Percentiles rank a stretch among this genome's conserved stretches.
phyloP scores from a whole-genome alignment of 2,329 filamentous ascomycete genomes.

The Cercospora sp. region DNA sequence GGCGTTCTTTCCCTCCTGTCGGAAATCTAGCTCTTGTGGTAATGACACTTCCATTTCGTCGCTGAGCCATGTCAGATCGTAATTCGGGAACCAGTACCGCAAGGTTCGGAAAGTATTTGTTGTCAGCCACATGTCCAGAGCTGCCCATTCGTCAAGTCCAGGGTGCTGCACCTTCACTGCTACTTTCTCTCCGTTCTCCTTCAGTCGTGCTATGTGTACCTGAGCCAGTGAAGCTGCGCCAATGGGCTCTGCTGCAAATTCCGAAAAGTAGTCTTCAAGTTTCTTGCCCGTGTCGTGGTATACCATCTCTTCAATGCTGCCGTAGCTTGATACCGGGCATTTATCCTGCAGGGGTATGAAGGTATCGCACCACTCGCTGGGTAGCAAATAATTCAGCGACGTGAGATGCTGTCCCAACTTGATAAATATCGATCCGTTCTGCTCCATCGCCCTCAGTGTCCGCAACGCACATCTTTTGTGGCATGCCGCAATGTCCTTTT shows the following conservation, averaged over 20 bases:
- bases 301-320: constrained; percentile 87
- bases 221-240: constrained; percentile 93
- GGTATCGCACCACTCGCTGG: constrained; percentile 88
- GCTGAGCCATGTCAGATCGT: constrained; percentile 94
- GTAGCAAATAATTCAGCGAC: constrained; percentile 92
- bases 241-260: constrained; percentile 78
- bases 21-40: constrained; percentile 88
- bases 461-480: constrained; percentile 90
- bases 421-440: constrained; percentile 97
- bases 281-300: constrained; percentile 75
- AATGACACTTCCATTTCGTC: constrained; percentile 89
- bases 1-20: constrained; percentile 82
- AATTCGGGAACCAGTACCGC: constrained; percentile 93
- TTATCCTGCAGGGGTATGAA: constrained; percentile 96
- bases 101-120: constrained; percentile 85
- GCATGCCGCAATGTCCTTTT: constrained; percentile 73
- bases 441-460: constrained; percentile 83
- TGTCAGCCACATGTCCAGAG: constrained; percentile 82
- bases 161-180: constrained; percentile 98
- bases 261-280: constrained; percentile 80
- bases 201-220: constrained; percentile 84
- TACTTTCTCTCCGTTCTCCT: constrained; percentile 78
- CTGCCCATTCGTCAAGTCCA: constrained; percentile 82
- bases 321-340: constrained; percentile 87
- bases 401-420: constrained; percentile 96